Percentiles rank a stretch among this genome's conserved stretches.
phyloP scores from a whole-genome alignment of 2,329 filamentous ascomycete species.

The Arthrinium puccinioides region DNA sequence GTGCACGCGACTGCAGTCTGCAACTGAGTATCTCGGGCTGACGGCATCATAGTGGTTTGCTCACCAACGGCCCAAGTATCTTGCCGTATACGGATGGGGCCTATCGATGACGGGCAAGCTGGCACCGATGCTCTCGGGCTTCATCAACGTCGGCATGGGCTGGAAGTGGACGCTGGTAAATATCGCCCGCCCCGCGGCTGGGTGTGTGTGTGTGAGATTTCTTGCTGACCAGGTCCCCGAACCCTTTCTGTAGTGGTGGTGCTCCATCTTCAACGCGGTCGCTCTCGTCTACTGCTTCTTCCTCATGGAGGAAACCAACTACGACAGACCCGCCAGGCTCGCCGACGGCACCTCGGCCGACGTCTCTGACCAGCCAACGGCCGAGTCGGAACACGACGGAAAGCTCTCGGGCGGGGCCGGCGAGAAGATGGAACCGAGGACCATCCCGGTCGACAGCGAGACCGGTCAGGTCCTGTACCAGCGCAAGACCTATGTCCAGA shows the following conservation, averaged over 20 bases:
- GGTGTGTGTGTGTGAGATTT: background rate
- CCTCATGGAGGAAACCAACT: conserved; percentile 48
- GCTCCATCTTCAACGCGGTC: conserved; percentile 20
- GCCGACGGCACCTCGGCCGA: background rate
- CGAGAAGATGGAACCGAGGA: conserved; percentile 4
- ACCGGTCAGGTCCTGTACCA: conserved; percentile 21
- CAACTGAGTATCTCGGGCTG: conserved; percentile 11
- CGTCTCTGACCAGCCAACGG: conserved; percentile 2
- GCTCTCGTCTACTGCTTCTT: conserved; percentile 33
- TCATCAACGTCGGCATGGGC: conserved; percentile 22
- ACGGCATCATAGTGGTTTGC: conserved; percentile 16
- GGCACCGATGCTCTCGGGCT: conserved; percentile 25
- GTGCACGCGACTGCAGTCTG: too few species aligned
- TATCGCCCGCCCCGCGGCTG: conserved; percentile 16
- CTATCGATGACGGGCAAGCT: conserved; percentile 20
- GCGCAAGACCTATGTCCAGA: conserved; percentile 28
- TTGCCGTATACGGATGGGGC: conserved; percentile 19
- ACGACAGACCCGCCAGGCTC: conserved; percentile 20
- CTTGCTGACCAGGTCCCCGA: too few species aligned
- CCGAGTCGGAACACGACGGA: conserved; percentile 2
- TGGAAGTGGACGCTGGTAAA: conserved; percentile 26
- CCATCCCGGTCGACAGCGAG: conserved; percentile 12
- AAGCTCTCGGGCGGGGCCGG: too few species aligned
- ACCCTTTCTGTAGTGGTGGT: too few species aligned
- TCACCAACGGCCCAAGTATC: conserved; percentile 19